Evolutionary conservation across 2,329 filamentous ascomycete genomes (phyloP).

Genomic region (Domatiomyces globalis): DNA sequence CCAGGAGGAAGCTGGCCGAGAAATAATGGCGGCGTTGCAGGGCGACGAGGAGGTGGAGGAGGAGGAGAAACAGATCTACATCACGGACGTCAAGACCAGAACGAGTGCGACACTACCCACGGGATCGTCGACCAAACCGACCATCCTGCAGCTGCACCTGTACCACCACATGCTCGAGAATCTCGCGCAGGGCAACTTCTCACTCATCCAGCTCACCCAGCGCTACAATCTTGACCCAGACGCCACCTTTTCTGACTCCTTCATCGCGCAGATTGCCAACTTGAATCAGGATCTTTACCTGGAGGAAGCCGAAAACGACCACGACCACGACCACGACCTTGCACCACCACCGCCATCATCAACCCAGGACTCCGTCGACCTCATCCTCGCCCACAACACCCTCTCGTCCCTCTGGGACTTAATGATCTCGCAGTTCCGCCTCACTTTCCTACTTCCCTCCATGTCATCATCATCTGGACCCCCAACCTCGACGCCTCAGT

Average conservation of each 20-base stretch:
- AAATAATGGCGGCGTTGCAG: conserved; percentile 20
- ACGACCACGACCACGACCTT: conserved; percentile 1
- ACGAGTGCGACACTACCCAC: conserved; percentile 49
- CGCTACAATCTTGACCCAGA: conserved; percentile 57
- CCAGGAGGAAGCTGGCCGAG: conserved; percentile 15
- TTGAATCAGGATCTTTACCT: conserved; percentile 53
- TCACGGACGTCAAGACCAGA: conserved; percentile 82
- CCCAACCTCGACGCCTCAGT: conserved; percentile 13
- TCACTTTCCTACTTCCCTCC: conserved; percentile 31
- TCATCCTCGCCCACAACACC: conserved; percentile 45
- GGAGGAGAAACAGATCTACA: conserved; percentile 40
- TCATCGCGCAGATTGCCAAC: conserved; percentile 59
- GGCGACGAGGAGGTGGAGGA: conserved; percentile 4
- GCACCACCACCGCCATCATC: conserved; percentile 18
- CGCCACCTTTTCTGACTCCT: conserved; percentile 58
- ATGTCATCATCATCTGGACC: background rate
- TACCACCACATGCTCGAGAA: conserved; percentile 75
- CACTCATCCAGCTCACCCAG: conserved; percentile 53
- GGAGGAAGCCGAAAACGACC: conserved; percentile 19
- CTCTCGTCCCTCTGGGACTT: conserved; percentile 46
- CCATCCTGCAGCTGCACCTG: conserved; percentile 74
- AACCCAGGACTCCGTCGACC: conserved; percentile 32
- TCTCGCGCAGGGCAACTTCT: conserved; percentile 56
- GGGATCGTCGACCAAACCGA: conserved; percentile 53
- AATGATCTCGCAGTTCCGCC: conserved; percentile 47